Base-by-base conservation (phyloP, 2,329 filamentous ascomycete species). In the Raffaelea deltoideospora region DNA sequence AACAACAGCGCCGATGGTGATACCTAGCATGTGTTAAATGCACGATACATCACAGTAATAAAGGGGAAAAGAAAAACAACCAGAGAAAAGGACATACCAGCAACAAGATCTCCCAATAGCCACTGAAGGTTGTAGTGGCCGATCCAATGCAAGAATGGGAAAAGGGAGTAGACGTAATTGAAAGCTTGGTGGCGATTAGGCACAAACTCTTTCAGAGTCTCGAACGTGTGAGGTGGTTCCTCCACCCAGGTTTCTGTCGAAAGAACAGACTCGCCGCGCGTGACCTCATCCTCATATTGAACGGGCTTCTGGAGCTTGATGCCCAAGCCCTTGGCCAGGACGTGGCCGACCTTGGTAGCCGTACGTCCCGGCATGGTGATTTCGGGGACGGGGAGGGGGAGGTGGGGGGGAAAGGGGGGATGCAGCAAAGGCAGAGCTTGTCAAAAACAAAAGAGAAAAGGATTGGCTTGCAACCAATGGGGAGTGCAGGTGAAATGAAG, bases 61-160 rank as follows among this genome's bases (percentile, higher is more conserved):
- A 31, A 9, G 20, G 19, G 22, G 9, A 20, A 3, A 48, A 36
- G 10, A 30, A 33, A 55, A n/a, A n/a, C n/a, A n/a, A n/a, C n/a
- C n/a, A n/a, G n/a, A n/a, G n/a, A n/a, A n/a, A n/a, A n/a, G n/a
- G n/a, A n/a, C 72, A 52, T 53, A 81, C 82, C 88, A 41, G 90
- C 88, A 39, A 96, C 77, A 33, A 96, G 58, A 59, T 98, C 90
- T 49, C 90, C 90, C 14, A 75, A 56, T 6, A 95, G 59, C 90
- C 90, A 98, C 61, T 86, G 77, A 4, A 77, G 10, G 53, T 98
- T 98, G 62, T 98, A 98, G 47, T 77, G 73, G 10, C 63, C 58
- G 39, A 96, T 88, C 90, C 90, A 98, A n/a, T 73, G 66, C 5
- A 81, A 54, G 52, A 95, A 96, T 0, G 90, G 90, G 47, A 98